These are phyloP conservation scores for Backusella luteola DNA, from an alignment of 192 early-diverging fungal genomes.

Conservation along the genomic window DNA sequence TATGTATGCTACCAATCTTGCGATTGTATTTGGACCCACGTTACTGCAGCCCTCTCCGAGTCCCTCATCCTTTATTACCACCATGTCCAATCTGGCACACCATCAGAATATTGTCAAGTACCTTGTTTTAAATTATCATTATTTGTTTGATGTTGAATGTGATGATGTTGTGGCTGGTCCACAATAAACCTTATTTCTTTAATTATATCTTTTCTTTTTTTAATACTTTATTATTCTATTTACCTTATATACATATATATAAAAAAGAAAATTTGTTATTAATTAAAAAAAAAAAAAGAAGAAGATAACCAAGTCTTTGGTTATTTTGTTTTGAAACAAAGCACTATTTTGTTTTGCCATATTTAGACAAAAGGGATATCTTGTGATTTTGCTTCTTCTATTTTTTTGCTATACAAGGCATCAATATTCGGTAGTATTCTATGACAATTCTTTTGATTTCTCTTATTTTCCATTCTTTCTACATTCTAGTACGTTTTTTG, in stretches of 20 bases:
- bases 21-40: slow-evolving; percentile 94
- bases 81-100: slow-evolving; percentile 75
- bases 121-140: slow-evolving; percentile 73
- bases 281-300: neutral
- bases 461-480: neutral
- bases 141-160: slow-evolving; percentile 70
- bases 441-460: neutral
- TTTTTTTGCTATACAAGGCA: too few relatives aligned
- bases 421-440: neutral
- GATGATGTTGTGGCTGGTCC: slow-evolving; percentile 35
- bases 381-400: neutral
- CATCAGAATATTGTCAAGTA: slow-evolving; percentile 70
- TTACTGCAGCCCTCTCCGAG: slow-evolving; percentile 68
- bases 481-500: too few relatives aligned
- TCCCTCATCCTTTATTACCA: slow-evolving; percentile 51
- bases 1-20: slow-evolving; percentile 88
- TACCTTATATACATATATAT: neutral
- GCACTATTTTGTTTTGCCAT: neutral
- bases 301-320: neutral
- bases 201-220: neutral
- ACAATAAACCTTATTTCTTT: neutral
- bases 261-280: neutral
- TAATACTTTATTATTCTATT: neutral
- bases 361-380: neutral
- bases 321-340: neutral